Conservation (phyloP, 768 basidiomycete species). For the Agrocybe pediades region DNA sequence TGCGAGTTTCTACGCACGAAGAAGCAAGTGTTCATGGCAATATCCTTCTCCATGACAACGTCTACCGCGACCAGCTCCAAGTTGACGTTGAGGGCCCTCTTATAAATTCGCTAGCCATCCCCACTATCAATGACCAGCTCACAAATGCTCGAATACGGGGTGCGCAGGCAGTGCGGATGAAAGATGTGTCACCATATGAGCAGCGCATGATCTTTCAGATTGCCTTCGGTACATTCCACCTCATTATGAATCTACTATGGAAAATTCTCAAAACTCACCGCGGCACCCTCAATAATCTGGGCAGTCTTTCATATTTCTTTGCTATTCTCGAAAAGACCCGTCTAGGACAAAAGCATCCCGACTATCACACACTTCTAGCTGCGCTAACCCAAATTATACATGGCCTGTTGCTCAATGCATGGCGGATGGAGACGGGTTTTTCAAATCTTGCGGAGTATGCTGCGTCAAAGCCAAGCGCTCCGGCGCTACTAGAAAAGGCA, state of each 20-base stretch:
- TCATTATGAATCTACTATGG: slow-evolving; percentile 32
- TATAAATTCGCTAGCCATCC: slow-evolving; percentile 24
- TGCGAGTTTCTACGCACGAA: slow-evolving; percentile 28
- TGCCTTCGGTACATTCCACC: slow-evolving; percentile 33
- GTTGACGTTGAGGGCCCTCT: too few species aligned
- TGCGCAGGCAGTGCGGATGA: slow-evolving; percentile 11
- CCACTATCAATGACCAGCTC: slow-evolving; percentile 29
- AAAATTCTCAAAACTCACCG: slow-evolving; percentile 25
- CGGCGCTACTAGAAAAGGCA: slow-evolving; percentile 17
- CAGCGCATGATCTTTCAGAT: slow-evolving; percentile 27
- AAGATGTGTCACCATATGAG: slow-evolving; percentile 22
- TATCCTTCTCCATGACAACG: slow-evolving; percentile 25
- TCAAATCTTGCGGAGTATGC: slow-evolving; percentile 17
- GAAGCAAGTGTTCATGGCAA: slow-evolving; percentile 31
- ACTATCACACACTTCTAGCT: slow-evolving; percentile 32
- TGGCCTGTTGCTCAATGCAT: slow-evolving; percentile 32
- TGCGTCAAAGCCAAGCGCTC: slow-evolving; percentile 24
- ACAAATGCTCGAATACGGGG: slow-evolving; percentile 26
- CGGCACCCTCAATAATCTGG: slow-evolving; percentile 19
- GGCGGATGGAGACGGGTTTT: slow-evolving; percentile 16
- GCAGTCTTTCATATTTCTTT: slow-evolving; percentile 30
- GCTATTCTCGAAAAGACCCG: slow-evolving; percentile 28
- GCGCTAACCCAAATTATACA: slow-evolving; percentile 30
- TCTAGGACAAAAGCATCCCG: slow-evolving; percentile 29
- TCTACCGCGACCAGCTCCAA: slow-evolving; percentile 25